Evolutionary conservation across 179 eudicot species (phyloP), one percentile per base, ranked within the genome.

Genomic region (Silene vulgaris): DNA sequence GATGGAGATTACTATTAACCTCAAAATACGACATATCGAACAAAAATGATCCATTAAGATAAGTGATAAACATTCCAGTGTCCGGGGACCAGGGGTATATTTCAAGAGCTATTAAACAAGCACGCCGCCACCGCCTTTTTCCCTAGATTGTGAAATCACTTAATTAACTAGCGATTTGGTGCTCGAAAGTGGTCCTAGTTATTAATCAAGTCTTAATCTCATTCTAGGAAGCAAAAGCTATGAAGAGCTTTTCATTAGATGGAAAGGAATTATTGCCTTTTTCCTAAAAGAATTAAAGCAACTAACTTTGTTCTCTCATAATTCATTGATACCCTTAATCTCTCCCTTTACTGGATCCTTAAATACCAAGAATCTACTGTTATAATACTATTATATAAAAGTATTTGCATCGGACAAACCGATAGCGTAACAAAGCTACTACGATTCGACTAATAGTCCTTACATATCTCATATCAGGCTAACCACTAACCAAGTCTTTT

Each of bases 11-110:
- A 77, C 48, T 3, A 37, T 69, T 62, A 69, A 69, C 75, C 78
- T 68, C 69, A 19, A 62, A 62, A 45, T 32, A 68, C 80, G 72
- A 74, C 48, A 67, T 80, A 19, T 71, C 26, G 56, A 52, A 61
- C 69, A 77, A 71, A 52, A 20, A 69, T 72, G 79, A 80, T 76
- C 76, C 79, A 80, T 35, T 64, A 72, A 76, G 76, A 80, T 80
- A 26, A 76, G 40, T 6, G 40, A 35, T 35, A 5, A 35, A 29
- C 65, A 71, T 64, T 62, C 60, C 50, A 70, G 2, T 54, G 65
- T 72, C 37, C 52, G 37, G 62, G 30, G 52, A 45, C 52, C 52
- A 45, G 52, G 52, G 52, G 52, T 45, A 71, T 50, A 28, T n/a
- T 28, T 76, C 62, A 23, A 8, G n/a, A 52, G 61, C 29, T 40